Conservation (phyloP, 2,329 filamentous ascomycete species). For the Fonsecaea monophora region DNA sequence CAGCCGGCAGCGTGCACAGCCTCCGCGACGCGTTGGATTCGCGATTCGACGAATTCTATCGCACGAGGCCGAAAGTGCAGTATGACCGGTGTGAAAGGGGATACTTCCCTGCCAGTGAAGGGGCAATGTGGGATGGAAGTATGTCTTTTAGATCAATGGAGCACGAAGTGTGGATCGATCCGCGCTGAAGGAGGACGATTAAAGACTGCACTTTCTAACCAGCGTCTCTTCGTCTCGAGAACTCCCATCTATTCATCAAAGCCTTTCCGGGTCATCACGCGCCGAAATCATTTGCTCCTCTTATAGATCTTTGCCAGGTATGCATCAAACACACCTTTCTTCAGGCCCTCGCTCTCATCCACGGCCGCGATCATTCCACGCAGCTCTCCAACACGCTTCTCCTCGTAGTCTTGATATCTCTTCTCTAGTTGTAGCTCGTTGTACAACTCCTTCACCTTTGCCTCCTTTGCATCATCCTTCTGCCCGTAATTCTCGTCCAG, state of each 20-base stretch:
- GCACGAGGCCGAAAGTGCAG: slow-evolving; percentile 19
- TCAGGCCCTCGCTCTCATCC: slow-evolving; percentile 86
- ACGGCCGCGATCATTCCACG: slow-evolving; percentile 75
- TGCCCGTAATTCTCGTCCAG: slow-evolving; percentile 93
- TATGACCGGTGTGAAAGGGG: slow-evolving; percentile 25
- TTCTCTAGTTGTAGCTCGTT: slow-evolving; percentile 83
- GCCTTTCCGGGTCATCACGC: not conserved
- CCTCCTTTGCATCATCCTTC: slow-evolving; percentile 84
- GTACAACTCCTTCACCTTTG: slow-evolving; percentile 85
- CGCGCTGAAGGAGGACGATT: slow-evolving; percentile 8
- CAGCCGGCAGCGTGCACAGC: slow-evolving; percentile 42
- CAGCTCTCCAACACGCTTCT: slow-evolving; percentile 81
- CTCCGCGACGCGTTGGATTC: slow-evolving; percentile 45
- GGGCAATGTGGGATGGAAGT: slow-evolving; percentile 17
- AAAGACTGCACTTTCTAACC: not conserved
- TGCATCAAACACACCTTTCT: slow-evolving; percentile 85
- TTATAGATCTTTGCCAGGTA: slow-evolving; percentile 99
- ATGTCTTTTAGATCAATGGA: slow-evolving; percentile 23
- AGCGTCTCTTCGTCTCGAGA: not conserved
- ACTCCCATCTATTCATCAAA: not conserved
- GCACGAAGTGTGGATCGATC: slow-evolving; percentile 21
- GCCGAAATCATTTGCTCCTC: slow-evolving; percentile 76
- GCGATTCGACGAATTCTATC: slow-evolving; percentile 23
- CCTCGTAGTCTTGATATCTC: slow-evolving; percentile 87
- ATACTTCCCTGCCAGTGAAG: slow-evolving; percentile 25